Percentiles rank a stretch among this genome's conserved stretches.
These are phyloP conservation scores for Pseudogymnoascus sp. DNA, from an alignment of 2,329 filamentous ascomycete genomes.

Conservation along the genomic window DNA sequence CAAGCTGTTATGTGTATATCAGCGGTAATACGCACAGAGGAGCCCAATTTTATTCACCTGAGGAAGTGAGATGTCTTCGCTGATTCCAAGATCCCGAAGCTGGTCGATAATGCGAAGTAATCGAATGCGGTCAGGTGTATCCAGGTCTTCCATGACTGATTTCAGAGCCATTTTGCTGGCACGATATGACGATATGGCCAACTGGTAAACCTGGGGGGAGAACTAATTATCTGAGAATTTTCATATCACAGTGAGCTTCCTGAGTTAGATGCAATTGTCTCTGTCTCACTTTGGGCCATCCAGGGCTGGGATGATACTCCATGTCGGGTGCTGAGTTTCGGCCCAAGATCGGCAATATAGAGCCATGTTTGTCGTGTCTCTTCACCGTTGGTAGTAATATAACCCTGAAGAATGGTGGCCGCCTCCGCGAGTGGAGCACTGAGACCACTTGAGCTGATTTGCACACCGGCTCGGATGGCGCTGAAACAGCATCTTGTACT, in stretches of 20 bases:
- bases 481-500: no score
- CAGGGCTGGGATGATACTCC: neutral
- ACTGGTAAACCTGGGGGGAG: no score
- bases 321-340: neutral
- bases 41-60: slow-evolving; percentile 6
- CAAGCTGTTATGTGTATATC: no score
- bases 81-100: slow-evolving; percentile 16
- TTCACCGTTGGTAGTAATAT: no score
- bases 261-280: neutral
- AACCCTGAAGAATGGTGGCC: no score
- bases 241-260: neutral
- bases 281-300: neutral
- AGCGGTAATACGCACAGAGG: neutral
- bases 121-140: neutral
- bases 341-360: neutral
- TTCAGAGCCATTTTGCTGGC: no score
- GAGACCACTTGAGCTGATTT: no score
- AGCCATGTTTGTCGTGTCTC: no score
- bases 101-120: slow-evolving; percentile 16
- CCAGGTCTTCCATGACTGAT: neutral
- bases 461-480: no score
- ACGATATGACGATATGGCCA: no score
- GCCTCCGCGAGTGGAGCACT: no score
- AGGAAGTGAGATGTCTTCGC: slow-evolving; percentile 18
- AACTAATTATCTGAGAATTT: no score